Evolutionary conservation across 805 yeast genomes (phyloP).

Genomic region (Wickerhamomyces queroliae): DNA sequence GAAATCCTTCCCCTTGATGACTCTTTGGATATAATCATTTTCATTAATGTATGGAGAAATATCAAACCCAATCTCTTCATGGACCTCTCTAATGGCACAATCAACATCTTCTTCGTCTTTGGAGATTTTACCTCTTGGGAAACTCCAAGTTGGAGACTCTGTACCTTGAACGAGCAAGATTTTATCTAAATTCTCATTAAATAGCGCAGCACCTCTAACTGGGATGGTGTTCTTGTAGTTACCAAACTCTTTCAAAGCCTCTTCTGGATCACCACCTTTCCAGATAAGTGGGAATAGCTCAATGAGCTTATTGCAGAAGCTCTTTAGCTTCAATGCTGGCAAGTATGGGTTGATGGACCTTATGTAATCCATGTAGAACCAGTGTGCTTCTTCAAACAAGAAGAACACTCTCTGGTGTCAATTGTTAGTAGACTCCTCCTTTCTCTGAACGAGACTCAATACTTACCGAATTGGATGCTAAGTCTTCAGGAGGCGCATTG

Average conservation of each 20-base stretch:
- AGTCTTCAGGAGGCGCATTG: conserved; percentile 88
- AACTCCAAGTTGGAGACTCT: conserved; percentile 84
- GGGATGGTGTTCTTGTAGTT: conserved; percentile 88
- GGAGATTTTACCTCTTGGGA: conserved; percentile 95
- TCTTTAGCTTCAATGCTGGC: conserved; percentile 73
- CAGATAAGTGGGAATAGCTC: conserved; percentile 70
- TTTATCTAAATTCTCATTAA: conserved; percentile 65
- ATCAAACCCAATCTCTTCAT: conserved; percentile 93
- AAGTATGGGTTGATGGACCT: conserved; percentile 66
- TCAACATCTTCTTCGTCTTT: conserved; percentile 84
- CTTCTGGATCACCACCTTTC: conserved; percentile 79
- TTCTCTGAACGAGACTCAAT: neutral
- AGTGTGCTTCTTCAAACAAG: conserved; percentile 96
- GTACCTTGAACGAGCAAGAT: conserved; percentile 79
- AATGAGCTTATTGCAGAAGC: conserved; percentile 63
- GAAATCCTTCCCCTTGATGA: conserved; percentile 77
- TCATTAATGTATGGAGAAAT: conserved; percentile 61
- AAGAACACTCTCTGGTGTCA: conserved; percentile 59
- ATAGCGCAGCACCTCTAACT: conserved; percentile 90
- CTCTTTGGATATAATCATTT: conserved; percentile 73
- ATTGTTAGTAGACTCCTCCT: conserved; percentile 22
- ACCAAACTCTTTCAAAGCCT: conserved; percentile 74
- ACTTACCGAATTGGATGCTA: conserved; percentile 55
- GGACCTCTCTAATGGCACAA: conserved; percentile 89
- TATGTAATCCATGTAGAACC: conserved; percentile 90